phyloP scores from a whole-genome alignment of 345 rosid species.

The Rubroshorea leprosula region DNA sequence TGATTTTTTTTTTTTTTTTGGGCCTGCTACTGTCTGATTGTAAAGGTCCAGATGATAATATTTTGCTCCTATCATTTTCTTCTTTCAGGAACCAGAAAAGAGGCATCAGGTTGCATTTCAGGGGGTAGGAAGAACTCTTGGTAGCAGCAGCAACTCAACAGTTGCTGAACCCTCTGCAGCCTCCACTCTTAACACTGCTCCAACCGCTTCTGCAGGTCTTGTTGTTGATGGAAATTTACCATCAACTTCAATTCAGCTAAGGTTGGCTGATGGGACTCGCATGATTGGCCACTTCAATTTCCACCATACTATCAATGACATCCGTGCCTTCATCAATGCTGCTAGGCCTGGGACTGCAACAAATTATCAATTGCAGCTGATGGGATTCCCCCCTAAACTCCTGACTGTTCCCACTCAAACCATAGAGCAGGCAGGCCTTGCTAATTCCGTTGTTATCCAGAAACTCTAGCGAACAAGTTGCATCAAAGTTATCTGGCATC shows the following conservation, averaged over 20 bases:
- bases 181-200: conserved; percentile 24
- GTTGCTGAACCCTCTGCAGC: conserved; percentile 24
- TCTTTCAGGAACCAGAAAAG: conserved; percentile 72
- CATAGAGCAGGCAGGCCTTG: conserved; percentile 73
- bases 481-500: neutral
- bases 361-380: conserved; percentile 70
- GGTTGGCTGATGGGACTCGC: conserved; percentile 85
- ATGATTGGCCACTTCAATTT: conserved; percentile 59
- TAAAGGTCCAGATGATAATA: neutral
- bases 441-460: conserved; percentile 82
- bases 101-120: conserved; percentile 64
- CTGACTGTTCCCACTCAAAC: conserved; percentile 56
- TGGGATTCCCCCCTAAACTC: conserved; percentile 97
- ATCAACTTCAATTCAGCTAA: conserved; percentile 76
- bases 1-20: no score
- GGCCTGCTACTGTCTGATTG: neutral
- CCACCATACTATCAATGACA: conserved; percentile 60
- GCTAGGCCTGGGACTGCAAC: conserved; percentile 55
- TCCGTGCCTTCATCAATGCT: conserved; percentile 55
- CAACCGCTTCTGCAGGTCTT: conserved; percentile 29
- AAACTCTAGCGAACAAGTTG: conserved; percentile 41
- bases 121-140: conserved; percentile 91
- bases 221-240: conserved; percentile 64
- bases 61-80: conserved; percentile 1
- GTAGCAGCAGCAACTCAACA: conserved; percentile 46